These are phyloP conservation scores for Radiomyces spectabilis DNA, from an alignment of 192 early-diverging fungal species.

Conservation along the genomic window DNA sequence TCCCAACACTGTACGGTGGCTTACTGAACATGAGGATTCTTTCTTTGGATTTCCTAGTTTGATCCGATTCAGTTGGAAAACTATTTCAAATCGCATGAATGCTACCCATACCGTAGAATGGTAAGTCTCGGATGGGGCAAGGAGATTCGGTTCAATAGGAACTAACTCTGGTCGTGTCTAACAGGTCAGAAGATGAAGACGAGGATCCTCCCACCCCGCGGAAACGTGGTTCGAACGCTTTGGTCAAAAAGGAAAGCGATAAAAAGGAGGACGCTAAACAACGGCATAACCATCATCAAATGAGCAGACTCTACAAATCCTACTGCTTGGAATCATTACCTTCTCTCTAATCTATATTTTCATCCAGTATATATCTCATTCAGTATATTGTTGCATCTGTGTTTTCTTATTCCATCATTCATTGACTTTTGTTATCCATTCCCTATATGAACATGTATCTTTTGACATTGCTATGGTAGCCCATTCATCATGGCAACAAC, in stretches of 20 bases:
- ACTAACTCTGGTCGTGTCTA: not conserved
- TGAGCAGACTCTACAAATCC: not conserved
- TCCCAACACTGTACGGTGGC: constrained; percentile 86
- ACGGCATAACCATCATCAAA: not conserved
- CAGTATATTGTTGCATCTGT: too few species aligned
- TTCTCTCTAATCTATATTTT: too few species aligned
- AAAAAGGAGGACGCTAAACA: too few species aligned
- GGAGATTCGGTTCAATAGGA: not conserved
- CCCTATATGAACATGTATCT: too few species aligned
- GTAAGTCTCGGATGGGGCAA: constrained; percentile 1
- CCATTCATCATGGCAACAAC: too few species aligned
- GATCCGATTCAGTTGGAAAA: constrained; percentile 94
- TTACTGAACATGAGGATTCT: constrained; percentile 64
- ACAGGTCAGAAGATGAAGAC: constrained; percentile 3
- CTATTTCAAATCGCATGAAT: constrained; percentile 66
- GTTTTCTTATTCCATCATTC: too few species aligned
- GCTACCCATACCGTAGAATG: constrained; percentile 24
- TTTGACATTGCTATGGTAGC: too few species aligned
- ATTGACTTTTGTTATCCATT: too few species aligned
- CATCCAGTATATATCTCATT: not conserved
- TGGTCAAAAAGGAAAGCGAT: not conserved
- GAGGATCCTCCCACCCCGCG: too few species aligned
- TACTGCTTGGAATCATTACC: not conserved
- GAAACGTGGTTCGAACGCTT: not conserved
- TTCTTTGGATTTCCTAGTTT: constrained; percentile 92